Conservation (phyloP, 345 rosid species). For the Eucalyptus leucophloia region DNA sequence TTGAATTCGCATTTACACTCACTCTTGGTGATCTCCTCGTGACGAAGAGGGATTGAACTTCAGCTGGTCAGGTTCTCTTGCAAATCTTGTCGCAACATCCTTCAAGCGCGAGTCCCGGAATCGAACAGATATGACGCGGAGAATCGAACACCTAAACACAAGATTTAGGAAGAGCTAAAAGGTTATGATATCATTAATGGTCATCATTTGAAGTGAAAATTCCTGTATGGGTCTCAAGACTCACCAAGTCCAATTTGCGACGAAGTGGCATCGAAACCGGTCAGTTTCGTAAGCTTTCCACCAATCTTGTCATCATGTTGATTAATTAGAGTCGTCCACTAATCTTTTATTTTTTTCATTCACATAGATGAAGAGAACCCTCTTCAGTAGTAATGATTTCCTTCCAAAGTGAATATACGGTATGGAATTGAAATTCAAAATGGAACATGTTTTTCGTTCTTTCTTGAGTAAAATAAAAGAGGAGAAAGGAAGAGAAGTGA, state of each 20-base stretch:
- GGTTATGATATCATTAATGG: not conserved
- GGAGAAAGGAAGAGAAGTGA: not conserved
- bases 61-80: not conserved
- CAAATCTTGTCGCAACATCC: no score
- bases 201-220: not conserved
- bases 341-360: not conserved
- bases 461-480: not conserved
- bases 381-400: not conserved
- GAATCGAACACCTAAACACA: not conserved
- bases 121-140: not conserved
- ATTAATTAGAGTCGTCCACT: not conserved
- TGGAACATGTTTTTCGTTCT: not conserved
- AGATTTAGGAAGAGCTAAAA: not conserved
- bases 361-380: not conserved
- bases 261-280: rapidly evolving
- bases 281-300: not conserved
- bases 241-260: not conserved
- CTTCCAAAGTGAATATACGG: not conserved
- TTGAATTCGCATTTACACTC: not conserved
- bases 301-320: not conserved
- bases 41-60: not conserved
- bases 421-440: not conserved
- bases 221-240: not conserved
- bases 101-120: not conserved
- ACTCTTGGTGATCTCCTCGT: not conserved